These are phyloP conservation scores for Candida oleophila DNA, from an alignment of 805 yeast genomes.

Conservation along the genomic window DNA sequence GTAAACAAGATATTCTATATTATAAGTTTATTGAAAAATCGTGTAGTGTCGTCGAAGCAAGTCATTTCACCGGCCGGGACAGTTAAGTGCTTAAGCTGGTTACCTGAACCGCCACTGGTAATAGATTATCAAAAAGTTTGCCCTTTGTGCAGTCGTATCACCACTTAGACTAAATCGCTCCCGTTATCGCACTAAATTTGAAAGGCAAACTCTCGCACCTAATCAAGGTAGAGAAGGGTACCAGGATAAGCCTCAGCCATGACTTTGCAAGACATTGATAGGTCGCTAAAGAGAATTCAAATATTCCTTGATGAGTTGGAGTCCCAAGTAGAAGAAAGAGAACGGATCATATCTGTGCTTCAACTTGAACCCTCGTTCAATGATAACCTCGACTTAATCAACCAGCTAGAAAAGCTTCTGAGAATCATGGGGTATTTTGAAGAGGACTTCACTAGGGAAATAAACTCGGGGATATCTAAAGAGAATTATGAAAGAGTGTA, in stretches of 20 bases:
- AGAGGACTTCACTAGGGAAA: slow-evolving; percentile 21
- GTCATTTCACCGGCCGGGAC: too few relatives aligned
- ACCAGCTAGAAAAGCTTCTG: slow-evolving; percentile 23
- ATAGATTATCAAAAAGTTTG: too few relatives aligned
- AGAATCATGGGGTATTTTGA: slow-evolving; percentile 28
- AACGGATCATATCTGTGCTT: slow-evolving; percentile 24
- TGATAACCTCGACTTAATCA: slow-evolving; percentile 37
- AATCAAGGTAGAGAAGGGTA: background rate
- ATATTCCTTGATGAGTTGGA: slow-evolving; percentile 27
- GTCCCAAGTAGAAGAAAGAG: slow-evolving; percentile 32
- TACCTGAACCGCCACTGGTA: too few relatives aligned
- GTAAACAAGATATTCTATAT: background rate
- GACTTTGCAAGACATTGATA: slow-evolving; percentile 15
- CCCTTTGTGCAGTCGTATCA: background rate
- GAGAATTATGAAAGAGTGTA: slow-evolving; percentile 4
- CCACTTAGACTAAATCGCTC: background rate
- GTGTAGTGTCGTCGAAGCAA: too few relatives aligned
- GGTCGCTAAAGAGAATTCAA: slow-evolving; percentile 17
- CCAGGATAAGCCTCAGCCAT: slow-evolving; percentile 1
- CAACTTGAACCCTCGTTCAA: slow-evolving; percentile 36
- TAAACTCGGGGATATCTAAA: slow-evolving; percentile 3
- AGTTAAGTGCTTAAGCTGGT: too few relatives aligned
- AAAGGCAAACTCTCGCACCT: background rate
- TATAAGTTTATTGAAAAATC: too few relatives aligned
- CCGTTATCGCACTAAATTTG: background rate